Percentiles rank a stretch among this genome's conserved stretches.
Conservation (phyloP, 2,329 filamentous ascomycete genomes). For the Bipolaris oryzae region DNA sequence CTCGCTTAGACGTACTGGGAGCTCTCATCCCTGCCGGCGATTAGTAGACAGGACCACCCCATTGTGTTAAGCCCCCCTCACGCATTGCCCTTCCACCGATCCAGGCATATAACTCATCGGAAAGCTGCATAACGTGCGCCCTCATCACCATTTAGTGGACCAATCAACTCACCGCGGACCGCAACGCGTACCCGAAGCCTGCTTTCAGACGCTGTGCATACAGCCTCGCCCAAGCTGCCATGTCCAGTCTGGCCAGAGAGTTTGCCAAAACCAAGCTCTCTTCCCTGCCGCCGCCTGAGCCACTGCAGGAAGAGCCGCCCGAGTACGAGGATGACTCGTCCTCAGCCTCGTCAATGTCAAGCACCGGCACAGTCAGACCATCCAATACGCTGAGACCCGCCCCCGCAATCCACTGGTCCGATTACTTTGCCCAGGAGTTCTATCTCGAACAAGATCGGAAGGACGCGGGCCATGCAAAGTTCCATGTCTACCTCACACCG, state of each 20-base stretch:
- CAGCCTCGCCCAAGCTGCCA: conserved; percentile 46
- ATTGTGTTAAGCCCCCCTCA: conserved; percentile 7
- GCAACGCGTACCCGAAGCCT: conserved; percentile 6
- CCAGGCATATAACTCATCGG: conserved; percentile 11
- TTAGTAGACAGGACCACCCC: conserved; percentile 14
- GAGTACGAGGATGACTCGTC: conserved; percentile 58
- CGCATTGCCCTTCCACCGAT: conserved; percentile 14
- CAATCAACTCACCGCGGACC: conserved; percentile 16
- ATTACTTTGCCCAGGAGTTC: conserved; percentile 89
- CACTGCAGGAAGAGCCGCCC: conserved; percentile 52
- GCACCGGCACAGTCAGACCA: conserved; percentile 88
- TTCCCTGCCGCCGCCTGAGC: conserved; percentile 63
- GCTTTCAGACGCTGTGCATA: conserved; percentile 10
- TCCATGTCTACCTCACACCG: conserved; percentile 88
- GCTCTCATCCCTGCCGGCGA: conserved; percentile 19
- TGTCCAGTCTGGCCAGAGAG: conserved; percentile 81
- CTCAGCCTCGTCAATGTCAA: conserved; percentile 82
- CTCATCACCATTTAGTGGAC: conserved; percentile 3
- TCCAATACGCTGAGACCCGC: conserved; percentile 69
- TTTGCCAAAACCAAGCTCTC: conserved; percentile 78
- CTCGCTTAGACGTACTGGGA: conserved; percentile 13
- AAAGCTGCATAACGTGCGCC: conserved; percentile 8
- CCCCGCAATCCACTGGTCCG: conserved; percentile 77
- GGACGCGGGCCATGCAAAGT: conserved; percentile 59
- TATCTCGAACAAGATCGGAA: conserved; percentile 62